Evolutionary conservation across 2,329 filamentous ascomycete genomes (phyloP), one percentile per base, ranked within the genome.

Genomic region (Pseudogymnoascus sp.): DNA sequence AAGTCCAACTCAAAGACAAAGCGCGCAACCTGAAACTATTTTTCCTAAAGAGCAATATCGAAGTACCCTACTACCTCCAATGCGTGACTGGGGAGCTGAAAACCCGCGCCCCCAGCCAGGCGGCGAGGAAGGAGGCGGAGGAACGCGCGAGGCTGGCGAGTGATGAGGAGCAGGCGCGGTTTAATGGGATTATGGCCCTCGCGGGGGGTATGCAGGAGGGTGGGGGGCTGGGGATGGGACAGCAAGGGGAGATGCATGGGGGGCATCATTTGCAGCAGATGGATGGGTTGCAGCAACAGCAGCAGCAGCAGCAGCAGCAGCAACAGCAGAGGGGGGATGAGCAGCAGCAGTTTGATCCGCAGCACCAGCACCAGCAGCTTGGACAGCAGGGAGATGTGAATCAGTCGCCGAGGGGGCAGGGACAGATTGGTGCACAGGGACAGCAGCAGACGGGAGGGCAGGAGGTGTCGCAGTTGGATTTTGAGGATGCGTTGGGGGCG

Each of bases 1-100:
- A 96, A 72, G 92, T 96, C 0, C 92, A 96, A 73, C 80, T 96
- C 11, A 96, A 96, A 74, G 91, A 96, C 73, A 96, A 96, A 75
- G 91, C 91, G 0, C 82, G 91, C 60, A 96, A 96, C 67, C 77
- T 96, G 59, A 96, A 96, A 74, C 78, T 96, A 0, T 96, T 95
- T 77, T 96, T 96, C 75, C 78, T 96, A 62, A 96, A 96, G 78
- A 93, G 89, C 16, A 91, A 91, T 61, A 92, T 91, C 4, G 92
- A 96, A 70, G 93, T 96, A 74, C 92, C 92, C 0, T 91, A 90
- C 69, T 95, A 95, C 69, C 77, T 96, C 21, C 88, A 93, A 70
- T 90, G 89, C 31, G 92, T 96, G 10, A 96, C 92, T 0, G 92
- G 92, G 3, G 92, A 96, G 75, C 78, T 96, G 38, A 93, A 95